A percentile compares a stretch with the other conserved stretches of the same genome.
phyloP scores from a whole-genome alignment of 2,329 filamentous ascomycete species.

The Drechmeria coniospora region DNA sequence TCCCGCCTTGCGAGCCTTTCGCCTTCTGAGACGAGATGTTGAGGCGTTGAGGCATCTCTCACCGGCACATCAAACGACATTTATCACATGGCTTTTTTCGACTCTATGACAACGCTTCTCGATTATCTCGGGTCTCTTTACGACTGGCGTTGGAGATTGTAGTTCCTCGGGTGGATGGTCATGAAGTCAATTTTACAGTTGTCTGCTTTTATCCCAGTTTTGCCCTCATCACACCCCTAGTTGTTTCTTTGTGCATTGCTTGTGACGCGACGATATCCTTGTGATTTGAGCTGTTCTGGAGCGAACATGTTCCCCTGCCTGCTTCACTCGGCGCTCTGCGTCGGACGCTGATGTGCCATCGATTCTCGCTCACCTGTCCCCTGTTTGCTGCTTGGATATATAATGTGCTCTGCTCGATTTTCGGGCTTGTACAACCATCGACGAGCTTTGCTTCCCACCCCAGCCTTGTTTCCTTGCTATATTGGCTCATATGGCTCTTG shows the following conservation, averaged over 20 bases:
- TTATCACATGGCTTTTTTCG: constrained; percentile 15
- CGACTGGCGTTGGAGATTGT: constrained; percentile 27
- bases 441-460: too few relatives aligned
- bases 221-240: too few relatives aligned
- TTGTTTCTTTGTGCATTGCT: constrained; percentile 10
- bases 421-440: too few relatives aligned
- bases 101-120: constrained; percentile 13
- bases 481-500: too few relatives aligned
- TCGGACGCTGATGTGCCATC: too few relatives aligned
- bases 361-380: too few relatives aligned
- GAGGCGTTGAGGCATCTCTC: constrained; percentile 14
- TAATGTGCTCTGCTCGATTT: too few relatives aligned
- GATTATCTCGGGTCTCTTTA: constrained; percentile 19
- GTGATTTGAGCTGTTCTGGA: background rate
- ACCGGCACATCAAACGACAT: constrained; percentile 9
- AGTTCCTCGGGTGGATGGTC: constrained; percentile 20
- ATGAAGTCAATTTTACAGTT: constrained; percentile 21
- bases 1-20: constrained; percentile 7
- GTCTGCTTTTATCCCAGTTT: constrained; percentile 9
- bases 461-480: too few relatives aligned
- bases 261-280: background rate
- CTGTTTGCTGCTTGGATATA: too few relatives aligned
- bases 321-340: too few relatives aligned
- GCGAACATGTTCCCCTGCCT: background rate
- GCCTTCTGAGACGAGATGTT: constrained; percentile 8